phyloP scores from a whole-genome alignment of 2,329 filamentous ascomycete genomes.

The Epicoccum sorghinum region DNA sequence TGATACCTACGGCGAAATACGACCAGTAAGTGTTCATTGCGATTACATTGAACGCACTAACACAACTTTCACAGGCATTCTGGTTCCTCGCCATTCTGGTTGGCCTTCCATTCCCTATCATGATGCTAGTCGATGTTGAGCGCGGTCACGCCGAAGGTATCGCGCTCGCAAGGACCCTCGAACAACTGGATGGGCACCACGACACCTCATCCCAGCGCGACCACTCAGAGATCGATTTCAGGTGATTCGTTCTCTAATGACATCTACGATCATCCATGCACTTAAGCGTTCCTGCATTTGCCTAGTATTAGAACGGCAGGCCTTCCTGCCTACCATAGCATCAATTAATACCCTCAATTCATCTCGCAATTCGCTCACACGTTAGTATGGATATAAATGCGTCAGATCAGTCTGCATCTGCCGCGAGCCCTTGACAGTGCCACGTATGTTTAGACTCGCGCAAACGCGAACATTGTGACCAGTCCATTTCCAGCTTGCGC shows the following conservation, averaged over 20 bases:
- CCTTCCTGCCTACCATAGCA: neutral
- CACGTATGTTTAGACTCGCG: no score
- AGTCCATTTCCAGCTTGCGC: no score
- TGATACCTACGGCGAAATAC: slow-evolving; percentile 64
- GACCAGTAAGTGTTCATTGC: slow-evolving; percentile 46
- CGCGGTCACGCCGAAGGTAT: slow-evolving; percentile 52
- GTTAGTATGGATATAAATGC: no score
- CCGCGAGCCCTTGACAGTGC: no score
- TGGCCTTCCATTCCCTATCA: slow-evolving; percentile 79
- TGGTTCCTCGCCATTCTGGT: slow-evolving; percentile 90
- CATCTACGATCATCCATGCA: neutral
- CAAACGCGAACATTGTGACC: no score
- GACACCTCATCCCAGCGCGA: neutral
- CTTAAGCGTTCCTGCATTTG: neutral
- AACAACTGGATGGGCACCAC: slow-evolving; percentile 21
- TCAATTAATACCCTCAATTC: slow-evolving; percentile 4
- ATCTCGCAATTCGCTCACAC: no score
- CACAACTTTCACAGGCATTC: slow-evolving; percentile 65
- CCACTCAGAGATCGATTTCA: neutral
- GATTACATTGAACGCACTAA: neutral
- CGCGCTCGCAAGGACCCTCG: slow-evolving; percentile 48
- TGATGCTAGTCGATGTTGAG: slow-evolving; percentile 85
- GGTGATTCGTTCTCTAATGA: neutral
- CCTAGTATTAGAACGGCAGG: neutral
- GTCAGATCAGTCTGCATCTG: no score